These are phyloP conservation scores for Echeveria elegans DNA, from an alignment of 164 flowering plant species.

Conservation along the genomic window DNA sequence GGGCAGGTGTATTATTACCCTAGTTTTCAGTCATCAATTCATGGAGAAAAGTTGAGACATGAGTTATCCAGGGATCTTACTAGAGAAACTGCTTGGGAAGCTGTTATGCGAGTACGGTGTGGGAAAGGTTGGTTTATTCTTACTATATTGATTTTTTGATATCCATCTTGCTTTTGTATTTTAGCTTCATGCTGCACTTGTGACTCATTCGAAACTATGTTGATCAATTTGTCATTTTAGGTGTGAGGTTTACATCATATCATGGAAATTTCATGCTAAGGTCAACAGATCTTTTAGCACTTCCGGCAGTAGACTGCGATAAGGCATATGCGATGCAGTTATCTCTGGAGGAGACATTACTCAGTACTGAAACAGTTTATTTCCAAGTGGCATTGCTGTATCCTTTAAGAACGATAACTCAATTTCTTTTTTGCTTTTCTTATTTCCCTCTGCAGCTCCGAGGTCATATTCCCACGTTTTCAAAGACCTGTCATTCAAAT, in stretches of 20 bases:
- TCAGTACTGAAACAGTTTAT: slow-evolving; percentile 74
- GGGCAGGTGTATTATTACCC: slow-evolving; percentile 93
- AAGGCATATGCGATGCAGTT: slow-evolving; percentile 95
- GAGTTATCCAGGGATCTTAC: slow-evolving; percentile 88
- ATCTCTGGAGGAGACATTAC: slow-evolving; percentile 78
- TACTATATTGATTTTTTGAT: background rate
- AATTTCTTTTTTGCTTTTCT: background rate
- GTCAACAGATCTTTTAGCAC: slow-evolving; percentile 82
- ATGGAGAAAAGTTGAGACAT: slow-evolving; percentile 65
- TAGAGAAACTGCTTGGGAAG: slow-evolving; percentile 98
- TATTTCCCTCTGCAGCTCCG: background rate
- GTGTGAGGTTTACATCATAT: slow-evolving; percentile 78
- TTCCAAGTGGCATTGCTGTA: slow-evolving; percentile 98
- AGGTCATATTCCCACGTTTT: background rate
- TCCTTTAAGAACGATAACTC: slow-evolving; percentile 36
- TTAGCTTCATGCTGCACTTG: background rate
- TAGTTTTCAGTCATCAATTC: slow-evolving; percentile 48
- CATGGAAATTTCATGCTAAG: slow-evolving; percentile 97
- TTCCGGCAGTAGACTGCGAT: slow-evolving; percentile 99
- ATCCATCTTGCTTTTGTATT: background rate
- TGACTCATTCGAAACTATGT: background rate
- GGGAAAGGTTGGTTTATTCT: slow-evolving; percentile 62
- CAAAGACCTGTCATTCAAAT: background rate
- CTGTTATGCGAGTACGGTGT: slow-evolving; percentile 96
- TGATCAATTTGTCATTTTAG: slow-evolving; percentile 23